phyloP scores from a whole-genome alignment of 2,329 filamentous ascomycete species.

The Neocucurbitaria cava region DNA sequence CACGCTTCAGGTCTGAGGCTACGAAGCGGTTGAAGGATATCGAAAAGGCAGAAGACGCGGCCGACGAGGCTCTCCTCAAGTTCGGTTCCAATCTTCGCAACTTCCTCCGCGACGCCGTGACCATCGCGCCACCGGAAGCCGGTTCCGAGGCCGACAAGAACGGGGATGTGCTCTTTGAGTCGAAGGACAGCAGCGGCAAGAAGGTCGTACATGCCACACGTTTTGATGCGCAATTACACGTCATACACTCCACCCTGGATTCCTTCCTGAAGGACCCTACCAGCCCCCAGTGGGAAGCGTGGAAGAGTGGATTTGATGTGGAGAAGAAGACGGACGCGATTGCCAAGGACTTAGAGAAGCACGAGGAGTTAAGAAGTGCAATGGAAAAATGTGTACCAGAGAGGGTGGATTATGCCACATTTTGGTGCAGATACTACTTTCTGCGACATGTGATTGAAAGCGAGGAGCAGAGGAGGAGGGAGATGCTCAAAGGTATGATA shows the following conservation, averaged over 20 bases:
- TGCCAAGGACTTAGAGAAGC: constrained; percentile 80
- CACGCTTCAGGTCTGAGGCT: constrained; percentile 77
- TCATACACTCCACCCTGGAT: constrained; percentile 85
- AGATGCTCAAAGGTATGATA: constrained; percentile 83
- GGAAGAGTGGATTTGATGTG: constrained; percentile 77
- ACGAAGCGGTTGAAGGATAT: constrained; percentile 86
- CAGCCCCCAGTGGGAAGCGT: constrained; percentile 75
- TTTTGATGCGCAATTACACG: constrained; percentile 94
- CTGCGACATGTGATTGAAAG: constrained; percentile 90
- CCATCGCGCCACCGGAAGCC: constrained; percentile 74
- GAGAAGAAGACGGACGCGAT: constrained; percentile 87
- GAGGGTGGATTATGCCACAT: constrained; percentile 83
- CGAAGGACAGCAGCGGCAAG: constrained; percentile 87
- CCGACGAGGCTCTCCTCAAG: constrained; percentile 90
- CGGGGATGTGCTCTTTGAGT: constrained; percentile 81
- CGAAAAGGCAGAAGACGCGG: constrained; percentile 90
- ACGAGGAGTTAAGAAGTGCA: constrained; percentile 80
- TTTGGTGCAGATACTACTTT: constrained; percentile 97
- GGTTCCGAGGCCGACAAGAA: constrained; percentile 54
- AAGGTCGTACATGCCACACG: constrained; percentile 92
- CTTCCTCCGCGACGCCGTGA: constrained; percentile 90
- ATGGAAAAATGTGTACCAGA: constrained; percentile 98
- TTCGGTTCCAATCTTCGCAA: constrained; percentile 90
- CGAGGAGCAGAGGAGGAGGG: constrained; percentile 85
- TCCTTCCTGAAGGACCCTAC: constrained; percentile 82